Evolutionary conservation across 805 yeast genomes (phyloP).

Genomic region (Candida maris): DNA sequence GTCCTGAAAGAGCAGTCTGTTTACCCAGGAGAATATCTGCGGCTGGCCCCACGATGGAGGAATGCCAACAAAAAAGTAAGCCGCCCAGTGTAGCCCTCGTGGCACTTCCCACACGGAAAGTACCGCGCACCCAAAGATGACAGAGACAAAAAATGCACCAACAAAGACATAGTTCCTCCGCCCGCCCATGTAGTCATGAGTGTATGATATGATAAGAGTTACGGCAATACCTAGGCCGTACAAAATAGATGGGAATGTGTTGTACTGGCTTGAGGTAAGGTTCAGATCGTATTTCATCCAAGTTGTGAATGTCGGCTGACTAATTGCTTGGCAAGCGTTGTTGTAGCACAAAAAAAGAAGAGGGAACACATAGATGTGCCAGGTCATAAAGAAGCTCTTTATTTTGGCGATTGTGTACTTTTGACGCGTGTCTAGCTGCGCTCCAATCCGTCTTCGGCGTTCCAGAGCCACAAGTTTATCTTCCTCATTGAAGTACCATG

Average conservation of each 20-base stretch:
- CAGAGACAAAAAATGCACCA: conserved; percentile 33
- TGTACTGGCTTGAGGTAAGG: conserved; percentile 34
- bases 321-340: conserved; percentile 32
- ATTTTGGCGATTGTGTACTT: conserved; percentile 39
- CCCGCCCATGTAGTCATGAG: conserved; percentile 37
- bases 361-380: conserved; percentile 49
- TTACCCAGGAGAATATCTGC: conserved; percentile 53
- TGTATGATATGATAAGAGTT: conserved; percentile 34
- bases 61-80: conserved; percentile 44
- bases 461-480: conserved; percentile 42
- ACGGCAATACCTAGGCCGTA: conserved; percentile 37
- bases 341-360: conserved; percentile 36
- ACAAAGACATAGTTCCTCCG: conserved; percentile 36
- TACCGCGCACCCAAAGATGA: conserved; percentile 39
- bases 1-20: conserved; percentile 40
- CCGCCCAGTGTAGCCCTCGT: conserved; percentile 45
- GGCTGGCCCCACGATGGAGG: conserved; percentile 56
- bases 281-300: conserved; percentile 41
- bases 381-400: conserved; percentile 38
- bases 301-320: conserved; percentile 40
- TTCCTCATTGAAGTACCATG: conserved; percentile 36
- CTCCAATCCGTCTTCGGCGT: conserved; percentile 39
- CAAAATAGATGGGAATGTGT: conserved; percentile 39
- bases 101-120: conserved; percentile 49
- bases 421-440: conserved; percentile 41